Evolutionary conservation across 305 asterid species (phyloP).

Genomic region (Plantago lanceolata): DNA sequence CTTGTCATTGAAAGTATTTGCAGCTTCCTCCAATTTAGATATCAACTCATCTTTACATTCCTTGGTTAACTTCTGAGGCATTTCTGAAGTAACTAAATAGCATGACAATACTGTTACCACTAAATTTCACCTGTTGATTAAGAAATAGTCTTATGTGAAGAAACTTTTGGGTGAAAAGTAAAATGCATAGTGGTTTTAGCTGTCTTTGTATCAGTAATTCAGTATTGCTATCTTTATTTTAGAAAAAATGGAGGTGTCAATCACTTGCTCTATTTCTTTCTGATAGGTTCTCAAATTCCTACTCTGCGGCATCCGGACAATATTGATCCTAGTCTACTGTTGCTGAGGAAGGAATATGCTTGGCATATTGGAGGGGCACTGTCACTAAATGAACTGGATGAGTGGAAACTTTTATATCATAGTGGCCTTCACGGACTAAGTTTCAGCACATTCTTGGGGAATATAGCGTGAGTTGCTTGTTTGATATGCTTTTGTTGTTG

Average conservation of each 20-base stretch:
- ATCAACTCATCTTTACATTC: too few species aligned
- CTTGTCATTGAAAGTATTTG: too few species aligned
- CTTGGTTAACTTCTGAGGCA: too few species aligned
- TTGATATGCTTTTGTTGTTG: background rate
- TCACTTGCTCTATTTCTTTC: constrained; percentile 21
- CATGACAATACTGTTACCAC: background rate
- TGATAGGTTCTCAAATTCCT: constrained; percentile 71
- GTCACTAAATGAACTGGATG: constrained; percentile 49
- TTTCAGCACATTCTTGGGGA: constrained; percentile 84
- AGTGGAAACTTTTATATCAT: constrained; percentile 86
- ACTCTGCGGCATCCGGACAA: constrained; percentile 37
- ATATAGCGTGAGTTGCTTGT: constrained; percentile 53
- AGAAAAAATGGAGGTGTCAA: constrained; percentile 7
- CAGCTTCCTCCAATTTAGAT: too few species aligned
- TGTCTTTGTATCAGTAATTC: background rate
- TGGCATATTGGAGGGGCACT: constrained; percentile 93
- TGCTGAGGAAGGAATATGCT: constrained; percentile 78
- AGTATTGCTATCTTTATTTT: background rate
- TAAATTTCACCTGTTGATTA: background rate
- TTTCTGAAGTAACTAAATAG: too few species aligned
- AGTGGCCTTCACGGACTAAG: constrained; percentile 77
- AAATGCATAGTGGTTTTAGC: constrained; percentile 9
- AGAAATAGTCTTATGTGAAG: background rate
- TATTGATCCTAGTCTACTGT: constrained; percentile 45
- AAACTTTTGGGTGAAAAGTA: background rate